Conservation (phyloP, 495 filamentous ascomycete genomes). For the Trichoderma orchidacearum region DNA sequence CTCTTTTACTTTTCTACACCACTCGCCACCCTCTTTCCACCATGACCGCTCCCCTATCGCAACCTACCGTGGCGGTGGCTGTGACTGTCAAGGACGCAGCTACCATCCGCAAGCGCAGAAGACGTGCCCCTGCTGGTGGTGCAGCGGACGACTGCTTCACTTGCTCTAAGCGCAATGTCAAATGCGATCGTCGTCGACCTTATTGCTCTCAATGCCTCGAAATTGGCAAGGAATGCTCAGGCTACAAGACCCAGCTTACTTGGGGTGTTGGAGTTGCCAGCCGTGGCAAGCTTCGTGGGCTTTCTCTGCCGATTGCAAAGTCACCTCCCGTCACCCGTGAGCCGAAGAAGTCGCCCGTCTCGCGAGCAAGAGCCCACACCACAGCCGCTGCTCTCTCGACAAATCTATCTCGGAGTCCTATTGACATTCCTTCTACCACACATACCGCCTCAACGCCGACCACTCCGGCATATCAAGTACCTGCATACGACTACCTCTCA, state of each 20-base stretch:
- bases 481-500: conserved; percentile 3
- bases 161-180: conserved; percentile 65
- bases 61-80: conserved; percentile 21
- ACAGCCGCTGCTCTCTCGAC: conserved; percentile 8
- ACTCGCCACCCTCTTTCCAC: conserved; percentile 4
- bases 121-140: conserved; percentile 77
- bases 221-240: conserved; percentile 81
- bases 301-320: conserved; percentile 73
- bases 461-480: conserved; percentile 1
- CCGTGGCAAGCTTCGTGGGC: conserved; percentile 82
- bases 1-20: neutral
- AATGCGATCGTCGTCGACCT: conserved; percentile 84
- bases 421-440: conserved; percentile 1
- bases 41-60: conserved; percentile 33
- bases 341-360: conserved; percentile 26
- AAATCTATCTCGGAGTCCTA: neutral
- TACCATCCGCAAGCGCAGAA: conserved; percentile 60
- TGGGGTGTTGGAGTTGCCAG: conserved; percentile 97
- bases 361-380: conserved; percentile 23
- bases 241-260: conserved; percentile 94
- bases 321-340: conserved; percentile 41
- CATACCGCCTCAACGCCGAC: conserved; percentile 1
- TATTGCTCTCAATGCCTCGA: conserved; percentile 95
- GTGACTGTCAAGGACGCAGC: conserved; percentile 20
- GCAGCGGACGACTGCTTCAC: conserved; percentile 94